These are phyloP conservation scores for Apophysomyces trapeziformis DNA, from an alignment of 371 early-diverging fungal genomes.

Conservation along the genomic window DNA sequence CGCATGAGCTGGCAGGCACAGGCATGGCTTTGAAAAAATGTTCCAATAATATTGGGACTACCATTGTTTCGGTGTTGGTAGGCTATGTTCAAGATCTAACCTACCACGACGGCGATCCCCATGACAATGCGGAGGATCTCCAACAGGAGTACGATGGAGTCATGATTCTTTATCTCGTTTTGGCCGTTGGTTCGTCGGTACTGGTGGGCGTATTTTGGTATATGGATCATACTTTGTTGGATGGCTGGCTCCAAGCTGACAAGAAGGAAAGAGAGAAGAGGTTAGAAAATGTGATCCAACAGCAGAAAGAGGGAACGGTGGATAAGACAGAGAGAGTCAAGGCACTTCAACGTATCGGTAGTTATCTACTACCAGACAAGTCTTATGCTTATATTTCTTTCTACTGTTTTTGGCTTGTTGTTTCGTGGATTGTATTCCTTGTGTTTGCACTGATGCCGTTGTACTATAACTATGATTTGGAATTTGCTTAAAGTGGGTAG, in stretches of 20 bases:
- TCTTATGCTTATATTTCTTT: slow-evolving; percentile 31
- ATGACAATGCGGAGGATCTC: slow-evolving; percentile 36
- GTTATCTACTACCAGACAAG: slow-evolving; percentile 26
- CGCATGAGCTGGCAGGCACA: slow-evolving; percentile 50
- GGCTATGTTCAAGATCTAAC: slow-evolving; percentile 59
- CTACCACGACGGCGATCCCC: slow-evolving; percentile 44
- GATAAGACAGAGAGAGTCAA: slow-evolving; percentile 20
- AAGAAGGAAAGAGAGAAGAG: slow-evolving; percentile 38
- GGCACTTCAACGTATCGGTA: slow-evolving; percentile 35
- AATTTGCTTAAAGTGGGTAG: neutral
- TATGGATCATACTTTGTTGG: slow-evolving; percentile 35
- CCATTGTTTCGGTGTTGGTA: slow-evolving; percentile 50
- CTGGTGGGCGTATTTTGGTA: slow-evolving; percentile 34
- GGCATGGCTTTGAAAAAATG: slow-evolving; percentile 58
- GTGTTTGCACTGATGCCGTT: slow-evolving; percentile 54
- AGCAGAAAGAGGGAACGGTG: slow-evolving; percentile 29
- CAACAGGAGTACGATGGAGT: slow-evolving; percentile 46
- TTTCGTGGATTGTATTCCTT: slow-evolving; percentile 48
- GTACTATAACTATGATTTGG: slow-evolving; percentile 27
- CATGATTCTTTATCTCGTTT: slow-evolving; percentile 43
- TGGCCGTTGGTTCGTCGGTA: slow-evolving; percentile 32
- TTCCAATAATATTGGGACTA: slow-evolving; percentile 53
- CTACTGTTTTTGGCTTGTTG: slow-evolving; percentile 41
- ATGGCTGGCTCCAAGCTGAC: slow-evolving; percentile 47
- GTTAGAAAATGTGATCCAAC: slow-evolving; percentile 27